Evolutionary conservation across 2,329 filamentous ascomycete genomes (phyloP), one percentile per base, ranked within the genome.

Genomic region (Harringtonia aguacate): DNA sequence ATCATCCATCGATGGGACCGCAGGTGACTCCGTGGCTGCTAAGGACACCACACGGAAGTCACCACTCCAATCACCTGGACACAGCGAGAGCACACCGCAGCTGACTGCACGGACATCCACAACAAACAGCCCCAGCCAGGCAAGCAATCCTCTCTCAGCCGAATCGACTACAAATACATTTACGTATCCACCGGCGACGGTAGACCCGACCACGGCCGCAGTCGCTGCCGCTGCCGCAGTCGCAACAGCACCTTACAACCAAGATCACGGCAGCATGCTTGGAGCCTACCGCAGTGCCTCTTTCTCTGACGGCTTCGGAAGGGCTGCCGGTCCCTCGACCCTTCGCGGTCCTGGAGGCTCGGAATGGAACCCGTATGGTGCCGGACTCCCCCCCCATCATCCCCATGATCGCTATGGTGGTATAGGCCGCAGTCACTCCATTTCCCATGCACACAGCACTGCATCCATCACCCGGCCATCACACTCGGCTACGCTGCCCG

Each of bases 111-210:
- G 48, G 46, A 55, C 55, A 34, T 55, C 53, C 20, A 49, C 50
- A 45, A 60, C 54, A 50, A 64, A 50, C 48, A 63, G 53, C 51
- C 56, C 47, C 36, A 48, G 49, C 49, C 39, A 53, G 50, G 44
- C 53, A 21, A 53, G 56, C 21, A 57, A 58, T 35, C 49, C 47
- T 2, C 51, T 58, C 6, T 44, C 56, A 53, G 50, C 56, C 55
- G 52, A 70, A 53, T 43, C 70, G 65, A 47, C 65, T 74, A 60
- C 73, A 63, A 72, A 74, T 59, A 70, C 69, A 36, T 77, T 76
- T 52, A 66, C 66, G 39, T 80, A 77, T 55, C 71, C 67, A 52
- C 69, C 73, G 47, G 68, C 68, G 68, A 60, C 69, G 67, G 58
- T 62, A 43, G 59, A 67, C 39, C 62, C 67, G 50, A 68, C 68